Conservation (phyloP, 2,329 filamentous ascomycete genomes). For the Diaporthe sp. region DNA sequence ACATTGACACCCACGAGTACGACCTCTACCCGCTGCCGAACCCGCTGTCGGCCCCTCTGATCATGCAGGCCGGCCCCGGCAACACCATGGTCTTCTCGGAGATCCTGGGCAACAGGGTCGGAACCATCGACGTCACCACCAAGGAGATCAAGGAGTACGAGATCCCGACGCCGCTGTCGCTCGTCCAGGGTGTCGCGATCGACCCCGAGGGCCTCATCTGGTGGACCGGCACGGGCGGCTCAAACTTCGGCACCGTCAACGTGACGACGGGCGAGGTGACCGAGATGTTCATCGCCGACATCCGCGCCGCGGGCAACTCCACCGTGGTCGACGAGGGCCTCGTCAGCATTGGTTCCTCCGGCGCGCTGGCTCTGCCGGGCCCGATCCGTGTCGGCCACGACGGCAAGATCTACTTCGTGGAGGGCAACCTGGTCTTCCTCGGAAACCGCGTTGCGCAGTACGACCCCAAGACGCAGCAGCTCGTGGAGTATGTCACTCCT, state of each 20-base stretch:
- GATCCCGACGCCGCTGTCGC: conserved; percentile 25
- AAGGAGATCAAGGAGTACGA: conserved; percentile 28
- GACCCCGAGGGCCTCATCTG: conserved; percentile 17
- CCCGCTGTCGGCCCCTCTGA: conserved; percentile 20
- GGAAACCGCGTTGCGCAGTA: conserved; percentile 30
- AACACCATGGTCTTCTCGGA: conserved; percentile 29
- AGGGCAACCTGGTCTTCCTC: conserved; percentile 29
- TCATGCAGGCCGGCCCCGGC: conserved; percentile 8
- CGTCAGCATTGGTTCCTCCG: conserved; percentile 5
- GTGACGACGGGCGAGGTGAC: conserved; percentile 23
- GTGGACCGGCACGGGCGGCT: conserved; percentile 15
- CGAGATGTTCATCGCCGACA: conserved; percentile 30
- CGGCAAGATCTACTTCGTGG: conserved; percentile 26
- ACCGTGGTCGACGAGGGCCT: conserved; percentile 7
- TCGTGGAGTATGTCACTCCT: conserved; percentile 25
- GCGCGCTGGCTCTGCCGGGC: neutral
- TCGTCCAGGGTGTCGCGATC: neutral
- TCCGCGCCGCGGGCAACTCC: conserved; percentile 25
- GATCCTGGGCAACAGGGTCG: conserved; percentile 22
- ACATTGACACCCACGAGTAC: conserved; percentile 16
- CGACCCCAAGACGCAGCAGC: conserved; percentile 24
- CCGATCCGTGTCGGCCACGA: conserved; percentile 18
- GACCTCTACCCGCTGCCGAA: conserved; percentile 4
- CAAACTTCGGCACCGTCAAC: conserved; percentile 20
- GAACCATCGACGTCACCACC: conserved; percentile 19